Evolutionary conservation across 1,139 yeast species (phyloP).

Genomic region (Zygoascus hellenicus): DNA sequence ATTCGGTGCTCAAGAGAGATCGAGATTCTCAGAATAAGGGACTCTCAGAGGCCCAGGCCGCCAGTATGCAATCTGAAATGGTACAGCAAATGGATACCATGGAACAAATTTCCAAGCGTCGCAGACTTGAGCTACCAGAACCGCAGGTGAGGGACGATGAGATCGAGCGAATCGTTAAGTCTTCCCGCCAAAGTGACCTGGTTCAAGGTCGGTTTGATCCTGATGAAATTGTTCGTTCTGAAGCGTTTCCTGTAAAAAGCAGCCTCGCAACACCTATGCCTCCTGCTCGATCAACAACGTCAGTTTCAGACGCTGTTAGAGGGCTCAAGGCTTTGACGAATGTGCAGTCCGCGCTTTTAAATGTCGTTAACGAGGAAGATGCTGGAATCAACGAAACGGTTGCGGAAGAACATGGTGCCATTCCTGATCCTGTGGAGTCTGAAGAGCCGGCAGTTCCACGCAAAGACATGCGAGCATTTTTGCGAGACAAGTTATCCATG

Average conservation of each 20-base stretch:
- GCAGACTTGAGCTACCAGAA: conserved; percentile 51
- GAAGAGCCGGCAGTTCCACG: not conserved
- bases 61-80: conserved; percentile 38
- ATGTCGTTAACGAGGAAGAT: not conserved
- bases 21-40: conserved; percentile 14
- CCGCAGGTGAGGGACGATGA: conserved; percentile 41
- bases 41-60: conserved; percentile 28
- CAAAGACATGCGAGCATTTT: not conserved
- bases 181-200: conserved; percentile 25
- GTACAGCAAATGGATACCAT: conserved; percentile 32
- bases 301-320: conserved; percentile 25
- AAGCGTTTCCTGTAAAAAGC: conserved; percentile 14
- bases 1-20: conserved; percentile 30
- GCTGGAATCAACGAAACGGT: not conserved
- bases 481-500: conserved; percentile 18
- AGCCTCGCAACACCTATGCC: conserved; percentile 7
- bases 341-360: conserved; percentile 28
- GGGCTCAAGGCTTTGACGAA: conserved; percentile 28
- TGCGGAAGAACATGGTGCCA: not conserved
- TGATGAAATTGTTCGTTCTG: conserved; percentile 22
- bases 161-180: conserved; percentile 31
- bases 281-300: not conserved
- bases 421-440: not conserved
- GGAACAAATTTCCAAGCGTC: conserved; percentile 43
- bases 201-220: conserved; percentile 19